These are phyloP conservation scores for Bryopsis sp. DNA, from an alignment of 139 green algal genomes.

Conservation along the genomic window DNA sequence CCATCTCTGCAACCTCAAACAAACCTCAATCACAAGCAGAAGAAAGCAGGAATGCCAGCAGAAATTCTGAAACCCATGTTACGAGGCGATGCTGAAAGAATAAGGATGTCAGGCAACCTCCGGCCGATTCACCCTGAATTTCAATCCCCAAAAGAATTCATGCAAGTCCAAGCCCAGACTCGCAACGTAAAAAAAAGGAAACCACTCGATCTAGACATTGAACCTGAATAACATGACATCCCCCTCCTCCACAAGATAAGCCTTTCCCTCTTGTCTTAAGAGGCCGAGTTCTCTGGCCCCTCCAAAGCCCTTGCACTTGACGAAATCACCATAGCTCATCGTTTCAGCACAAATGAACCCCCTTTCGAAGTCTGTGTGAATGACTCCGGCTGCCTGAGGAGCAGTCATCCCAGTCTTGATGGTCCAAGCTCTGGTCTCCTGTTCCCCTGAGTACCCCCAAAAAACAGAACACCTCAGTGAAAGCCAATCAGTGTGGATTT, in stretches of 20 bases:
- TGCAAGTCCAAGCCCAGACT: too few relatives aligned
- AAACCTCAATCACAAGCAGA: too few relatives aligned
- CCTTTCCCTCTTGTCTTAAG: slow-evolving; percentile 89
- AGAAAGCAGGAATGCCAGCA: too few relatives aligned
- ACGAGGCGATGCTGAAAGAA: too few relatives aligned
- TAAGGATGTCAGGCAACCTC: too few relatives aligned
- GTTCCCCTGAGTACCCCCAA: slow-evolving; percentile 58
- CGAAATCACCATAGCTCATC: slow-evolving; percentile 65
- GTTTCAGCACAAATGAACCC: slow-evolving; percentile 94
- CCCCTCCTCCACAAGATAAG: slow-evolving; percentile 92
- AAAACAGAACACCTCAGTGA: not conserved
- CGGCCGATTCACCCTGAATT: too few relatives aligned
- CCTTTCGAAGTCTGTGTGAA: slow-evolving; percentile 92
- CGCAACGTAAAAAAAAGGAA: too few relatives aligned
- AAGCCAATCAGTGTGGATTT: too few relatives aligned
- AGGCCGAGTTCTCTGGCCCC: slow-evolving; percentile 66
- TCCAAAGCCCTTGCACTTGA: slow-evolving; percentile 42
- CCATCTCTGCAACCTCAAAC: too few relatives aligned
- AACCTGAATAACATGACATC: slow-evolving; percentile 86
- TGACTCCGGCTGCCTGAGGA: slow-evolving; percentile 84
- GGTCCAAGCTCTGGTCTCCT: slow-evolving; percentile 91
- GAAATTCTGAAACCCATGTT: too few relatives aligned
- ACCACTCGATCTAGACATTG: slow-evolving; percentile 32
- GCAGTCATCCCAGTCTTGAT: slow-evolving; percentile 74
- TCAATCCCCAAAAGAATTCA: too few relatives aligned